Evolutionary conservation across 345 rosid species (phyloP).

Genomic region (Pistacia integerrima): DNA sequence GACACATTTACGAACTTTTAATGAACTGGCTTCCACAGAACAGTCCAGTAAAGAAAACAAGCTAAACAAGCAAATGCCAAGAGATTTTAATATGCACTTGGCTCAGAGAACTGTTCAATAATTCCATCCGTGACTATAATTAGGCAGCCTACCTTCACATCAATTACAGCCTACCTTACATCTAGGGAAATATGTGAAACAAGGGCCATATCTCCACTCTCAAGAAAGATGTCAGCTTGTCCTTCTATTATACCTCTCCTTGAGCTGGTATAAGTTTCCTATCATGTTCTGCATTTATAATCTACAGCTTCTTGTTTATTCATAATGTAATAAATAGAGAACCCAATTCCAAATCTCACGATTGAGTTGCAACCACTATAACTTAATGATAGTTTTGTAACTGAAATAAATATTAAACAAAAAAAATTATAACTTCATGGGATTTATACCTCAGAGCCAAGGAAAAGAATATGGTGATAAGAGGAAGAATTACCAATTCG

Average conservation of each 20-base stretch:
- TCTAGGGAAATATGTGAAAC: neutral
- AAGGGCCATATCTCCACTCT: neutral
- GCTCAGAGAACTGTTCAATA: neutral
- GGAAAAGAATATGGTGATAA: neutral
- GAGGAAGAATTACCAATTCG: conserved; percentile 5
- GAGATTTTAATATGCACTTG: neutral
- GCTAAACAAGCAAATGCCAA: conserved; percentile 4
- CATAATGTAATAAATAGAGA: neutral
- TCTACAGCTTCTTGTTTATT: neutral
- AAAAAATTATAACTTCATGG: neutral
- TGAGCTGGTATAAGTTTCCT: neutral
- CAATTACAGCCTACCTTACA: conserved; percentile 7
- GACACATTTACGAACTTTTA: neutral
- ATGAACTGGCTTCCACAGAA: neutral
- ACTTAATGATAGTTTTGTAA: neutral
- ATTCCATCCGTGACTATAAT: conserved; percentile 2
- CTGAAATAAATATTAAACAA: too few relatives aligned
- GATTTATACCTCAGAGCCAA: neutral
- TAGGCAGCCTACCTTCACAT: neutral
- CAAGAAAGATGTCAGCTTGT: conserved; percentile 1
- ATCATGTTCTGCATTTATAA: neutral
- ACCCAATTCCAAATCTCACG: neutral
- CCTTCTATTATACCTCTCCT: neutral
- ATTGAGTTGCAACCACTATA: neutral
- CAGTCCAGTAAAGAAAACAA: neutral